Conservation (phyloP, 164 flowering plant genomes). For the Amborella trichopoda region DNA sequence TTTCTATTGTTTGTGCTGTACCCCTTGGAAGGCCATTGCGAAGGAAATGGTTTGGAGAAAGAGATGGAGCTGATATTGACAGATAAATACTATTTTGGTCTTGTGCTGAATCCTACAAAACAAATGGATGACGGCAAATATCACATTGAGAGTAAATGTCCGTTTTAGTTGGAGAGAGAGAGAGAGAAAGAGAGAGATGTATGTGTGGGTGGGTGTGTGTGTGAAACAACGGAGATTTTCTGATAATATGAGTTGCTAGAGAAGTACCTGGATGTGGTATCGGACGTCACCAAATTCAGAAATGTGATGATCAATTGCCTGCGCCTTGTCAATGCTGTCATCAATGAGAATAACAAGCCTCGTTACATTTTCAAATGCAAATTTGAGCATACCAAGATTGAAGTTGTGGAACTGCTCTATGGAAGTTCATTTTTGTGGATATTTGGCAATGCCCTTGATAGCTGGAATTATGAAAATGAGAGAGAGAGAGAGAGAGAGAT, state of each 20-base stretch:
- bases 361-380: no score
- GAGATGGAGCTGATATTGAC: slow-evolving; percentile 55
- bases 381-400: no score
- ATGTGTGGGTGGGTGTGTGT: no score
- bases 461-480: no score
- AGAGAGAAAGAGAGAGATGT: no score
- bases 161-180: no score
- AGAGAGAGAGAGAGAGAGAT: neutral
- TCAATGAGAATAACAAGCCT: slow-evolving; percentile 1
- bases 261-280: slow-evolving; percentile 64
- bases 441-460: no score
- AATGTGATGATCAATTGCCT: slow-evolving; percentile 62
- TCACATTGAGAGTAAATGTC: no score
- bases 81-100: slow-evolving; percentile 41
- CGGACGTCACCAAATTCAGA: slow-evolving; percentile 77
- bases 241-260: neutral
- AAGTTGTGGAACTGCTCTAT: no score
- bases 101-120: slow-evolving; percentile 43
- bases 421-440: neutral
- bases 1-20: slow-evolving; percentile 28
- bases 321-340: slow-evolving; percentile 41
- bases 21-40: slow-evolving; percentile 24
- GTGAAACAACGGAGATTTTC: no score
- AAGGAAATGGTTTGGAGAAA: slow-evolving; percentile 16
- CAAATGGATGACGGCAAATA: no score